phyloP scores from a whole-genome alignment of 768 basidiomycete genomes.

The Suillus discolor region DNA sequence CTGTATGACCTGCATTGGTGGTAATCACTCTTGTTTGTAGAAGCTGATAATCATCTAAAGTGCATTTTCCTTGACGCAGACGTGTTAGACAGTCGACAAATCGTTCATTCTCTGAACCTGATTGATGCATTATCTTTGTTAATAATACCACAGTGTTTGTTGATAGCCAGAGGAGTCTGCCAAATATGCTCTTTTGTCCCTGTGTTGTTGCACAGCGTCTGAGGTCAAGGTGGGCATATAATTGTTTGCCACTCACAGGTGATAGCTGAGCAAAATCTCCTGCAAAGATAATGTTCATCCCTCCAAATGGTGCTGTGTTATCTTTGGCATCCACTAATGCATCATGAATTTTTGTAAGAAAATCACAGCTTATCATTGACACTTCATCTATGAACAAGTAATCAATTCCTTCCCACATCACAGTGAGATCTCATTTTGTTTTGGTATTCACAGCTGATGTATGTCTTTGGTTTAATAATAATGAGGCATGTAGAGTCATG shows the following conservation, averaged over 20 bases:
- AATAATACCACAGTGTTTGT: constrained; percentile 34
- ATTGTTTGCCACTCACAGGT: constrained; percentile 32
- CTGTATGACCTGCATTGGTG: constrained; percentile 7
- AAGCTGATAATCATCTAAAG: constrained; percentile 23
- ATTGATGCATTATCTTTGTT: constrained; percentile 28
- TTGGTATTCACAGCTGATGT: not conserved
- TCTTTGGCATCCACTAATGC: constrained; percentile 37
- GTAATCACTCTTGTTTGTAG: constrained; percentile 20
- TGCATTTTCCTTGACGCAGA: constrained; percentile 30
- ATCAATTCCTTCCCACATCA: constrained; percentile 29
- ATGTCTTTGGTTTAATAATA: constrained; percentile 25
- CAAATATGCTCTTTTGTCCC: constrained; percentile 24
- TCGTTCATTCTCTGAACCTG: constrained; percentile 18
- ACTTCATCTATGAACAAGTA: constrained; percentile 48
- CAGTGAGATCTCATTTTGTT: not conserved
- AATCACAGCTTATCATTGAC: constrained; percentile 36
- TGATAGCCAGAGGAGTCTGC: constrained; percentile 37
- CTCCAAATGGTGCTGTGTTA: constrained; percentile 34
- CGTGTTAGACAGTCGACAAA: constrained; percentile 27
- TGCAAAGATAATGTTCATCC: constrained; percentile 43
- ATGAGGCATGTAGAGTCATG: constrained; percentile 38
- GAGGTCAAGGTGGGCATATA: constrained; percentile 21
- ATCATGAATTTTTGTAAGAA: constrained; percentile 35
- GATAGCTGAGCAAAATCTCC: constrained; percentile 48
- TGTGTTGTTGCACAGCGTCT: not conserved